These are phyloP conservation scores for Colletotrichum musicola DNA, from an alignment of 2,329 filamentous ascomycete genomes.

Conservation along the genomic window DNA sequence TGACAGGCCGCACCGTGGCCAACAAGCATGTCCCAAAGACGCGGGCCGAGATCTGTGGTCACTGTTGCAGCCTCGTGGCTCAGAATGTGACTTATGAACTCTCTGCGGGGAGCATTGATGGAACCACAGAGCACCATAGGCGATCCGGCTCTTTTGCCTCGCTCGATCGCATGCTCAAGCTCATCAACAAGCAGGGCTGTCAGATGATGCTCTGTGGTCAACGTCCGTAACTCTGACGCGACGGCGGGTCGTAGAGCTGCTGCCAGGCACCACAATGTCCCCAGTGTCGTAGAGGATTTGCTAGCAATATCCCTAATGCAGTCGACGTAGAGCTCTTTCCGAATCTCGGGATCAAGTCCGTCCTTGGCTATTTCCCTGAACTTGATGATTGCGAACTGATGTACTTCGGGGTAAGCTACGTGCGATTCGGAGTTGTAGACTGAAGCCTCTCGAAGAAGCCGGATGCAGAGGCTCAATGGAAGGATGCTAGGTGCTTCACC, in stretches of 20 bases:
- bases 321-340: constrained; percentile 71
- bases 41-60: constrained; percentile 69
- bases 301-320: constrained; percentile 78
- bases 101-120: constrained; percentile 66
- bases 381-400: constrained; percentile 72
- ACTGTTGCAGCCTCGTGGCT: constrained; percentile 72
- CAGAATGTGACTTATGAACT: constrained; percentile 70
- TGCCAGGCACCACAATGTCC: constrained; percentile 77
- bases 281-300: constrained; percentile 74
- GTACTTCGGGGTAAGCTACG: constrained; percentile 71
- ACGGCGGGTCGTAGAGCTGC: constrained; percentile 61
- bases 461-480: constrained; percentile 68
- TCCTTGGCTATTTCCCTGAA: constrained; percentile 70
- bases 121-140: constrained; percentile 59
- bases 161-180: constrained; percentile 66
- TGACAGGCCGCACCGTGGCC: constrained; percentile 71
- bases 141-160: constrained; percentile 56
- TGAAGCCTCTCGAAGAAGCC: constrained; percentile 79
- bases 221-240: constrained; percentile 64
- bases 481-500: constrained; percentile 51
- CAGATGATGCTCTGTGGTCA: constrained; percentile 73
- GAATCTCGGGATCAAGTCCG: constrained; percentile 67
- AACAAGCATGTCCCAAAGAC: constrained; percentile 80
- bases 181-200: constrained; percentile 74
- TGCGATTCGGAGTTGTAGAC: constrained; percentile 65